Conservation (phyloP, 169 alveolate species). For the Eimeria acervulina region DNA sequence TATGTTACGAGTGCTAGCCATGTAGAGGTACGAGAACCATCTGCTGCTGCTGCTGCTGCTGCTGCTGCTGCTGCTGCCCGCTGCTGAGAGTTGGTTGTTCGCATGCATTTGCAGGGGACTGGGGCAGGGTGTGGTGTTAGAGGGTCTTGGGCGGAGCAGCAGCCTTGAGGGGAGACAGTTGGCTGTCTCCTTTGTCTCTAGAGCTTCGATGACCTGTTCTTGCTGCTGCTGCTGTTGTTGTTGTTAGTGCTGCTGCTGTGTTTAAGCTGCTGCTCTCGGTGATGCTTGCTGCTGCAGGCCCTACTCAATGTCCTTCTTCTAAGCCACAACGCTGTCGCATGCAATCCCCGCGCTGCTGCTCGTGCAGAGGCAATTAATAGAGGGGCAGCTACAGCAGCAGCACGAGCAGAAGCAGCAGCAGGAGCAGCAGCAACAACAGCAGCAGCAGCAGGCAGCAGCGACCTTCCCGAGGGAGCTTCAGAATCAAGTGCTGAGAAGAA, state of each 20-base stretch:
- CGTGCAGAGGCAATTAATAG: not conserved
- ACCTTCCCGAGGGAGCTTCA: not conserved
- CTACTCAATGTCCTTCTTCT: conserved; percentile 78
- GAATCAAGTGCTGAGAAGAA: not conserved
- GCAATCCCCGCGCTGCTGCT: conserved; percentile 27
- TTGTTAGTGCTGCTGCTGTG: not conserved
- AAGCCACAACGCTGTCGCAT: conserved; percentile 57
- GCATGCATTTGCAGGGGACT: not conserved
- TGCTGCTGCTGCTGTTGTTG: not conserved
- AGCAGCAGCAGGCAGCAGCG: conserved; percentile 20
- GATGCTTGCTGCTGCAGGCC: conserved; percentile 77
- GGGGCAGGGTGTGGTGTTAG: not conserved
- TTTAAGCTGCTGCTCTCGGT: conserved; percentile 47
- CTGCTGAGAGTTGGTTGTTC: not conserved
- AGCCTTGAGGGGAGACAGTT: not conserved
- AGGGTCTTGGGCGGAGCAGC: not conserved
- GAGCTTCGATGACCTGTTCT: not conserved
- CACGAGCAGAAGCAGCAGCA: not conserved
- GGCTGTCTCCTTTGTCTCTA: not conserved
- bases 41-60: not conserved
- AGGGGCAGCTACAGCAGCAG: conserved; percentile 2
- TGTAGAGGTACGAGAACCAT: conserved; percentile 80
- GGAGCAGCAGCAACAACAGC: conserved; percentile 24
- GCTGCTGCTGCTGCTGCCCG: conserved; percentile 33
- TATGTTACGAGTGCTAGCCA: conserved; percentile 95